Base-by-base conservation (phyloP, 2,329 filamentous ascomycete species). In the Aspergillus sojae region DNA sequence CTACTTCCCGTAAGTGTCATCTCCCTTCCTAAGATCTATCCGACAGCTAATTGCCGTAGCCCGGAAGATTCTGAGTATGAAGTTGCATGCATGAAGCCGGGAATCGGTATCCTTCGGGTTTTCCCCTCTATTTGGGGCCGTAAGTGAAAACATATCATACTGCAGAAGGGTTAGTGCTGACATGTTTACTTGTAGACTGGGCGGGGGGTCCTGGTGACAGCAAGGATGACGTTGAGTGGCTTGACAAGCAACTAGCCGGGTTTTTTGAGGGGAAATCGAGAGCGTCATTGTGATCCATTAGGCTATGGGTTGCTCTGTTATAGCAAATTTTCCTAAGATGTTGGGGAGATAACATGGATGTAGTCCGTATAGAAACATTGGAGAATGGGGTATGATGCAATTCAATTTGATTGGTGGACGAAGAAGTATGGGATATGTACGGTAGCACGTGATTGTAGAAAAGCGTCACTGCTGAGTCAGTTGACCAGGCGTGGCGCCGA, bases 61-160 rank as follows among this genome's bases (percentile, higher is more conserved):
- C 90, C 91, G 0, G 91, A 94, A 70, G 92, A 94, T 68, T 93
- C 90, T 0, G 86, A 91, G 70, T 88, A 89, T 61, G 92, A 95
- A 71, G 88, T 94, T 28, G 74, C 74, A 55, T 85, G 83, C 63
- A 90, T 90, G 88, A 80, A 76, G 34, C 79, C 84, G 2, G 87
- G 86, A 0, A 75, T 89, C 28, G 88, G 87, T 1, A 81, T 82
- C 57, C 74, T 89, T 63, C 77, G 79, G 14, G 76, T 83, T 1
- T 84, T 88, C 66, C 85, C 85, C n/a, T 85, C 82, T 2, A 86
- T 90, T 41, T 90, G 88, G 88, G 88, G 88, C 0, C 88, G 85
- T 84, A 73, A 79, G 82, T 79, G 30, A 3, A 41, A 5, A 39
- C 12, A 16, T 39, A 36, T 43, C 39, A 5, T 30, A 16, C n/a